Evolutionary conservation across 192 early-diverging fungal species (phyloP).

Genomic region (Fimicolochytrium jonesii): DNA sequence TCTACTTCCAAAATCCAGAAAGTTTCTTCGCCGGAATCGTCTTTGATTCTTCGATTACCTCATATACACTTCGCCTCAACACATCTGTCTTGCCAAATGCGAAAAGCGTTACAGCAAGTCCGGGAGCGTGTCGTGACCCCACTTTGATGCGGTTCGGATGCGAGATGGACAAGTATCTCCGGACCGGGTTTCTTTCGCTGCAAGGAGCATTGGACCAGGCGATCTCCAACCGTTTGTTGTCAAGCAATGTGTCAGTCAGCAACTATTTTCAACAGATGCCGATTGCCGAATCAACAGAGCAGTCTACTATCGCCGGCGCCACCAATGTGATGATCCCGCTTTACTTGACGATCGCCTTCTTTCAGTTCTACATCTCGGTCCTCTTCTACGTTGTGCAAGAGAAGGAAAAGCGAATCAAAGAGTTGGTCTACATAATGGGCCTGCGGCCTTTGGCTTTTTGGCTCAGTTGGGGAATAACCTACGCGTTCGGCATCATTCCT

Average conservation of each 20-base stretch:
- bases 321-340: not conserved
- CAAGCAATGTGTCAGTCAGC: not conserved
- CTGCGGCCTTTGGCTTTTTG: constrained; percentile 32
- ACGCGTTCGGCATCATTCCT: not conserved
- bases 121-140: not conserved
- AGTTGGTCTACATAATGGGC: constrained; percentile 67
- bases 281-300: not conserved
- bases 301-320: not conserved
- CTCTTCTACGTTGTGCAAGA: constrained; percentile 62
- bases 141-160: too few species aligned
- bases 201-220: not conserved
- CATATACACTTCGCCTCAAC: not conserved
- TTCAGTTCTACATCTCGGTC: not conserved
- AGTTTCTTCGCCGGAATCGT: not conserved
- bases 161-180: not conserved
- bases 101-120: not conserved
- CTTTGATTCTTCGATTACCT: not conserved
- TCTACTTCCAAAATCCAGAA: not conserved
- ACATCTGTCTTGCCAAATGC: not conserved
- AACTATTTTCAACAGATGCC: not conserved
- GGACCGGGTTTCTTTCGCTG: not conserved
- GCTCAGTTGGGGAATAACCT: constrained; percentile 1
- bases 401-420: constrained; percentile 59
- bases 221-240: not conserved
- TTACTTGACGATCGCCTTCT: not conserved